Percentiles rank a stretch among this genome's conserved stretches.
Evolutionary conservation across 1,139 yeast species (phyloP).

Genomic region (Suhomyces guaymorum): DNA sequence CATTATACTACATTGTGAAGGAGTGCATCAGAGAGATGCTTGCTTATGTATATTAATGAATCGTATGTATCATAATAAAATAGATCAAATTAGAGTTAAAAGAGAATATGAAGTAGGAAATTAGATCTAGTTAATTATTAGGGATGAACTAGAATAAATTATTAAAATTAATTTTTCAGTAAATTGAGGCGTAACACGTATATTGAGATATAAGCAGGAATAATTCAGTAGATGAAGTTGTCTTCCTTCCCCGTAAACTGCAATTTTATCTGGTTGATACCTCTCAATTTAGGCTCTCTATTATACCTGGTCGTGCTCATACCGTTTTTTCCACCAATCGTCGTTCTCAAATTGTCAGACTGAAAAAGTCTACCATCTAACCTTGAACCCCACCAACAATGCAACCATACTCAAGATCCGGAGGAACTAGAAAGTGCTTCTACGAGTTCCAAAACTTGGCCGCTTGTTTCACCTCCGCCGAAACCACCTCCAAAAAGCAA

Average conservation of each 20-base stretch:
- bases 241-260: too few relatives aligned
- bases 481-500: constrained; percentile 42
- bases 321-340: constrained; percentile 10
- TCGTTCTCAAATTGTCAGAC: constrained; percentile 10
- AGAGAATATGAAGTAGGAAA: too few relatives aligned
- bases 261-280: too few relatives aligned
- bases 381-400: constrained; percentile 20
- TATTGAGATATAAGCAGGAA: too few relatives aligned
- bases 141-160: too few relatives aligned
- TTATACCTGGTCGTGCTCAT: constrained; percentile 7
- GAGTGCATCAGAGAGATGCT: constrained; percentile 73
- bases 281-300: neutral
- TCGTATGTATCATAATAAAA: too few relatives aligned
- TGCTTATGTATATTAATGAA: constrained; percentile 57
- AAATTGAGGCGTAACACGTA: too few relatives aligned
- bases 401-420: constrained; percentile 54
- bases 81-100: too few relatives aligned
- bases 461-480: constrained; percentile 51
- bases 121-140: too few relatives aligned
- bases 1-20: constrained; percentile 77
- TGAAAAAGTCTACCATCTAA: constrained; percentile 4
- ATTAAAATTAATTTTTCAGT: too few relatives aligned
- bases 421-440: constrained; percentile 53
- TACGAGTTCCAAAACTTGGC: constrained; percentile 50
- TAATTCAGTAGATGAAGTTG: too few relatives aligned